Evolutionary conservation across 139 green algal species (phyloP).

Genomic region (Asterochloris sp.): DNA sequence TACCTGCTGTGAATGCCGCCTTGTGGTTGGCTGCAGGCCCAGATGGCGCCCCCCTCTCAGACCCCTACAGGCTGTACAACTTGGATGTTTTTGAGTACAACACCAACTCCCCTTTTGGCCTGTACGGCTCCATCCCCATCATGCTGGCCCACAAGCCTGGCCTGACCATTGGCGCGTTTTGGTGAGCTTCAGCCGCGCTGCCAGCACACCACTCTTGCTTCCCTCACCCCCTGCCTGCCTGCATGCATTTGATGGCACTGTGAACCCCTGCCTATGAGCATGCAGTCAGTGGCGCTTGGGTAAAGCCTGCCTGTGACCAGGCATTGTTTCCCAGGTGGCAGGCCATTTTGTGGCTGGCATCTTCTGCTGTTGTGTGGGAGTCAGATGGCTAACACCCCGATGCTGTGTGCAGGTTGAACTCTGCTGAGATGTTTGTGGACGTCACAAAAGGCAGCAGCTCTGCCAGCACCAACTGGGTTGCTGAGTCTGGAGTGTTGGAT

Average conservation of each 20-base stretch:
- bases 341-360: no score
- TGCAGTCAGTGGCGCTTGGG: no score
- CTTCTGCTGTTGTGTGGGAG: no score
- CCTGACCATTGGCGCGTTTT: slow-evolving; percentile 84
- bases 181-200: slow-evolving; percentile 35
- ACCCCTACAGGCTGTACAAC: slow-evolving; percentile 99
- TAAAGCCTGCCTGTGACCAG: no score
- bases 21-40: no score
- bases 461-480: slow-evolving; percentile 84
- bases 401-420: slow-evolving; percentile 73
- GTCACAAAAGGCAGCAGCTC: slow-evolving; percentile 52
- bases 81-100: slow-evolving; percentile 99
- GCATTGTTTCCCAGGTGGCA: no score
- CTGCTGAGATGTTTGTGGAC: slow-evolving; percentile 98
- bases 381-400: no score
- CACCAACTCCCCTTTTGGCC: slow-evolving; percentile 85
- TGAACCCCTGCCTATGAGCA: not conserved
- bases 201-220: no score
- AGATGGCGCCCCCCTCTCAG: slow-evolving; percentile 25
- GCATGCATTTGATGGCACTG: not conserved
- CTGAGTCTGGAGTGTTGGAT: slow-evolving; percentile 93
- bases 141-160: slow-evolving; percentile 75
- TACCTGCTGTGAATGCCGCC: no score
- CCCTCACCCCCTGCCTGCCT: no score
- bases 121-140: slow-evolving; percentile 96